Base-by-base conservation (phyloP, 257 asterid species). In the Striga asiatica region DNA sequence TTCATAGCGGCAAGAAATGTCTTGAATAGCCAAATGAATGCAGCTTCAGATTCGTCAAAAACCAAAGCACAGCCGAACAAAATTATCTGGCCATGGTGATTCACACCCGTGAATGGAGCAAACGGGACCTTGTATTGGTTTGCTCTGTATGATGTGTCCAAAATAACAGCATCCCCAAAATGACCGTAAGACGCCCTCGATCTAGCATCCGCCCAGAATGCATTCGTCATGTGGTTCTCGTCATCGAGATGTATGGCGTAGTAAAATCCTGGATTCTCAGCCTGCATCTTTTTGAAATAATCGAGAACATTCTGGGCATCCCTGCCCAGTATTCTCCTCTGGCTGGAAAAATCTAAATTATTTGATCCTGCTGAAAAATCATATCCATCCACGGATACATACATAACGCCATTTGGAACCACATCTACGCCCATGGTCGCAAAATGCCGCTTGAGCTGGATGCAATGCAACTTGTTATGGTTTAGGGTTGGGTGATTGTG, bases 161-260 rank as follows among this genome's bases (percentile, higher is more conserved):
- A 65, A 22, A 66, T 65, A 74, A 89, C 88, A n/a, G 83, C 76
- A 71, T 89, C 98, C 14, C 96, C 93, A 68, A 89, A 89, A 68
- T 83, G 88, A 64, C 74, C 57, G 66, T 83, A 89, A 29, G 94
- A 85, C 65, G 80, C 74, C 71, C 98, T 86, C 35, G 98, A 89
- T 72, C 93, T 78, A 28, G 98, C 71, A 66, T 89, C 96, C 22
- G 96, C 83, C 98, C 98, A 89, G 47, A 89, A 86, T 45, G 78
- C 94, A 74, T 83, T 89, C 50, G 91, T 76, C 86, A 89, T 71
- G 53, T 81, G 86, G 69, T 86, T 83, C 56, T 86, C 94, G 64
- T 86, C 95, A 38, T 89, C 96, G 20, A 89, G 85, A 54, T 89
- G 98, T 62, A 89, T 78, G 32, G 96, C 98, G 67, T 89, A 89